phyloP scores from a whole-genome alignment of 2,329 filamentous ascomycete species.

The Fusarium oligoseptatum region DNA sequence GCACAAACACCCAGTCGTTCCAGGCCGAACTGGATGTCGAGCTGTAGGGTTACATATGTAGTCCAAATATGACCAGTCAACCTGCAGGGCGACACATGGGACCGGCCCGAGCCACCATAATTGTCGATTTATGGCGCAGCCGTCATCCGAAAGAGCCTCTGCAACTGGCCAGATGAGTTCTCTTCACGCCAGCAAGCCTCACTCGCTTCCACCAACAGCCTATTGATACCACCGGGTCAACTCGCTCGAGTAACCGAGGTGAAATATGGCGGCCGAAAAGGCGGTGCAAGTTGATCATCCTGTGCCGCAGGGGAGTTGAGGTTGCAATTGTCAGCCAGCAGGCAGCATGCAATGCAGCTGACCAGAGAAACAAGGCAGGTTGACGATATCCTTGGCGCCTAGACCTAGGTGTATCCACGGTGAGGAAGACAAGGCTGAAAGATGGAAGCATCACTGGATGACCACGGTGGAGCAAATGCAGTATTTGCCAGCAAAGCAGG shows the following conservation, averaged over 20 bases:
- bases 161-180: constrained; percentile 22
- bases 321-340: constrained; percentile 42
- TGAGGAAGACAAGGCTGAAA: constrained; percentile 39
- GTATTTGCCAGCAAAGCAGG: constrained; percentile 22
- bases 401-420: constrained; percentile 35
- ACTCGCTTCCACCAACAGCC: constrained; percentile 31
- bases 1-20: constrained; percentile 27
- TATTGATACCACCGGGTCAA: constrained; percentile 26
- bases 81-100: constrained; percentile 47
- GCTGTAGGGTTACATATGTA: constrained; percentile 22
- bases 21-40: constrained; percentile 26
- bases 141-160: constrained; percentile 9
- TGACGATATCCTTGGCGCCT: constrained; percentile 29
- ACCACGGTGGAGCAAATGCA: constrained; percentile 17
- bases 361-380: constrained; percentile 23
- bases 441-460: constrained; percentile 16
- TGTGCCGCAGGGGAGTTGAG: constrained; percentile 9
- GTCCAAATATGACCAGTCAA: constrained; percentile 42
- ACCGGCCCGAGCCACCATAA: constrained; percentile 46
- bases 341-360: constrained; percentile 37
- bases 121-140: constrained; percentile 20
- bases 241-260: constrained; percentile 21
- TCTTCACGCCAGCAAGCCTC: constrained; percentile 25
- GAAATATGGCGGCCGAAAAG: constrained; percentile 13
- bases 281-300: constrained; percentile 9